phyloP scores from a whole-genome alignment of 495 filamentous ascomycete genomes.

The Neurospora sublineolata region DNA sequence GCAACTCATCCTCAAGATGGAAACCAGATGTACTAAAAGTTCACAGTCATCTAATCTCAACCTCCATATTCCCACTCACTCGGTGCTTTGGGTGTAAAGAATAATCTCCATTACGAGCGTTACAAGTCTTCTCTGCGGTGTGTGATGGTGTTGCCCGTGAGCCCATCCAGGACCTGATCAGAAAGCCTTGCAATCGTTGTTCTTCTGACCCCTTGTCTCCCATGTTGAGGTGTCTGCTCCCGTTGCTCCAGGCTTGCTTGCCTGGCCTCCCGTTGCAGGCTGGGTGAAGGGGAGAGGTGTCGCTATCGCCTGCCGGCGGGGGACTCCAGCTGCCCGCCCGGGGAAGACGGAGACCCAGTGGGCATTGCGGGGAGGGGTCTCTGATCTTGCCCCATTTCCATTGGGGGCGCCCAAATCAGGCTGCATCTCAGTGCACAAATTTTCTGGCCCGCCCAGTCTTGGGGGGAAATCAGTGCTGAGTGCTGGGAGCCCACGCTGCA shows the following conservation, averaged over 20 bases:
- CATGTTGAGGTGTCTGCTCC: background rate
- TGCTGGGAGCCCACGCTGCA: slow-evolving; percentile 8
- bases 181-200: background rate
- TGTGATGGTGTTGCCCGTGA: background rate
- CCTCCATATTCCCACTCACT: background rate
- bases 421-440: slow-evolving; percentile 13
- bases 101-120: background rate
- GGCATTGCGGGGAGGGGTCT: background rate
- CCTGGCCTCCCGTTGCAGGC: background rate
- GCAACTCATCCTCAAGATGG: background rate
- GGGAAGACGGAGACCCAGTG: background rate
- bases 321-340: background rate
- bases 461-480: slow-evolving; percentile 23
- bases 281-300: background rate
- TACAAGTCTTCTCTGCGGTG: background rate
- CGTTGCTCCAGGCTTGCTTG: background rate
- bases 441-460: slow-evolving; percentile 18
- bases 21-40: background rate
- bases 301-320: background rate
- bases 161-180: background rate
- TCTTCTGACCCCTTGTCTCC: background rate
- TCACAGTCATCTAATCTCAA: background rate
- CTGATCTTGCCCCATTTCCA: slow-evolving; percentile 11
- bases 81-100: background rate
- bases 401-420: slow-evolving; percentile 10